phyloP scores from a whole-genome alignment of 345 rosid species.

The Populus euphratica region DNA sequence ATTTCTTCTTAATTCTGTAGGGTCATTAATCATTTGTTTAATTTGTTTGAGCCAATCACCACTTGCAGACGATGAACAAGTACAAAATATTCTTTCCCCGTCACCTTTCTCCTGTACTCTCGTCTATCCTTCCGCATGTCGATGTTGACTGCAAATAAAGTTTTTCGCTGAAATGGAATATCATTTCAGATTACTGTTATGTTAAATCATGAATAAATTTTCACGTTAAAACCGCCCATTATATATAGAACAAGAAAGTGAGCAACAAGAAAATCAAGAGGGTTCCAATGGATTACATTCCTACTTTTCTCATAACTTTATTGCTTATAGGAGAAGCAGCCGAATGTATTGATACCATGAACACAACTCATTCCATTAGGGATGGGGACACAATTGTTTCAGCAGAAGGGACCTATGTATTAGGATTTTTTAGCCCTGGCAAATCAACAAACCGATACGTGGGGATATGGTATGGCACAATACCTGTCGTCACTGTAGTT shows the following conservation, averaged over 20 bases:
- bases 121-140: too few species aligned
- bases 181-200: neutral
- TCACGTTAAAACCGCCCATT: neutral
- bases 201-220: neutral
- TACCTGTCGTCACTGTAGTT: neutral
- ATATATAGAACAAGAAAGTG: neutral
- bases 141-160: too few species aligned
- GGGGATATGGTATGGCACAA: neutral
- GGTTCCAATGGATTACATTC: neutral
- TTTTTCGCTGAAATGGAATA: too few species aligned
- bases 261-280: neutral
- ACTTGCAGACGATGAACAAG: too few species aligned
- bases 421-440: neutral
- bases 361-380: neutral
- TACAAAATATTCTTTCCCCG: too few species aligned
- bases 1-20: too few species aligned
- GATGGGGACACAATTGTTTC: neutral
- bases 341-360: neutral
- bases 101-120: too few species aligned
- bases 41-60: too few species aligned
- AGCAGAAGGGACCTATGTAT: neutral
- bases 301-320: neutral
- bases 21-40: too few species aligned
- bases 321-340: neutral
- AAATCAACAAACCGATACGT: neutral